A percentile compares a stretch with the other conserved stretches of the same genome.
Evolutionary conservation across 78 protist species (phyloP).

Genomic region (Dictyostelium discoideum): DNA sequence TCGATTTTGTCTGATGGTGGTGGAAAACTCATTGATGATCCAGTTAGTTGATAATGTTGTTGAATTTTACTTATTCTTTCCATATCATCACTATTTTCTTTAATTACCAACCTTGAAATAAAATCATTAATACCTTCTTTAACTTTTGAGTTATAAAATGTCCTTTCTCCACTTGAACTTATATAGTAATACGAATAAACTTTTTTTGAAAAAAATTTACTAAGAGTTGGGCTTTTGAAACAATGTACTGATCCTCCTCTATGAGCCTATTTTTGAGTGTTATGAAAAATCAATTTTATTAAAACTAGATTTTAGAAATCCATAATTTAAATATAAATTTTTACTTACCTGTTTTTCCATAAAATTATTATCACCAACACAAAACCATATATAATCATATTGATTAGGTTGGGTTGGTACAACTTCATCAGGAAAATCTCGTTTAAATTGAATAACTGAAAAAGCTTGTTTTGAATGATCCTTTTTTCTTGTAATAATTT

Average conservation of each 20-base stretch:
- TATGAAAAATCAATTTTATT: background rate
- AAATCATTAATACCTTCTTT: too few species aligned
- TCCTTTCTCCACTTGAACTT: background rate
- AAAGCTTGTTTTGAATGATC: background rate
- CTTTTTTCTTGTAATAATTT: background rate
- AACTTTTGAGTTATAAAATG: too few species aligned
- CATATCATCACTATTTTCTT: too few species aligned
- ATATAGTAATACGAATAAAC: background rate
- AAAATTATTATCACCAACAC: background rate
- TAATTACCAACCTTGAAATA: too few species aligned
- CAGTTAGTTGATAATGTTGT: too few species aligned
- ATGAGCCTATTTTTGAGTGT: background rate
- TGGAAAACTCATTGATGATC: too few species aligned
- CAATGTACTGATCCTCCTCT: background rate
- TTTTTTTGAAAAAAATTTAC: background rate
- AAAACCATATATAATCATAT: background rate
- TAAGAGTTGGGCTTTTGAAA: background rate
- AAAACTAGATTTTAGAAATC: background rate
- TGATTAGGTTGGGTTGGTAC: background rate
- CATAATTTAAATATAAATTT: background rate
- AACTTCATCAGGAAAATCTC: too few species aligned
- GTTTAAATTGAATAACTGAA: background rate
- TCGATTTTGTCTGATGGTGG: too few species aligned
- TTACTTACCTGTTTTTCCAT: background rate
- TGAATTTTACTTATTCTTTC: too few species aligned